Evolutionary conservation across 2,329 filamentous ascomycete genomes (phyloP), one percentile per base, ranked within the genome.

Genomic region (Aspergillus sergii): DNA sequence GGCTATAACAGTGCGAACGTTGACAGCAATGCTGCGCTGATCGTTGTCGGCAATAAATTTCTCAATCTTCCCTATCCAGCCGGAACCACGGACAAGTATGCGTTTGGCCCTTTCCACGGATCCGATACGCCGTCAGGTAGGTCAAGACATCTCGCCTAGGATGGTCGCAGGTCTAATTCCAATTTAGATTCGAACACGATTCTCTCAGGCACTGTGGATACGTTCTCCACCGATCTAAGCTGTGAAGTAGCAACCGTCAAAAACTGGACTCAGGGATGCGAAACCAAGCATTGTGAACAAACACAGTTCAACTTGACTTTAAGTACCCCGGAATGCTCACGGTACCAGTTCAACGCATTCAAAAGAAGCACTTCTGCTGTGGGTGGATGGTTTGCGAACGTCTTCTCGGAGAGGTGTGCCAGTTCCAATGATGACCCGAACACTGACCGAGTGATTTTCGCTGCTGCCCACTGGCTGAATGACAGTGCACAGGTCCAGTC

Each of bases 21-120:
- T 19, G 53, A 60, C 32, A 34, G 45, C 4, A 51, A 39, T 43
- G 26, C 58, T 55, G 57, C 57, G 26, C 39, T 60, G 43, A 50
- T 30, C 5, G 54, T 64, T 9, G 59, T 36, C 21, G 63, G 56
- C 19, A 30, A 53, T 28, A 19, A 30, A 43, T 56, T 50, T 39
- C 41, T 59, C 14, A 23, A 56, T 14, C 34, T 56, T 19, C 16
- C 56, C 19, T 36, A 59, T 32, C 61, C 61, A 9, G 11, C 58
- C 4, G 61, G 64, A 12, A 64, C 61, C 19, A 64, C 61, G 16
- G 58, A 61, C 11, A n/a, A 56, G 26, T 61, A 66, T 30, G 64
- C 64, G 14, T 64, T 64, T 30, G 26, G 46, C 28, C 56, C 57
- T 12, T 66, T 66, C 43, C 60, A 21, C 7, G 51, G 26, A 11